These are phyloP conservation scores for Chaetomium cochliodes DNA, from an alignment of 495 filamentous ascomycete species.

Conservation along the genomic window DNA sequence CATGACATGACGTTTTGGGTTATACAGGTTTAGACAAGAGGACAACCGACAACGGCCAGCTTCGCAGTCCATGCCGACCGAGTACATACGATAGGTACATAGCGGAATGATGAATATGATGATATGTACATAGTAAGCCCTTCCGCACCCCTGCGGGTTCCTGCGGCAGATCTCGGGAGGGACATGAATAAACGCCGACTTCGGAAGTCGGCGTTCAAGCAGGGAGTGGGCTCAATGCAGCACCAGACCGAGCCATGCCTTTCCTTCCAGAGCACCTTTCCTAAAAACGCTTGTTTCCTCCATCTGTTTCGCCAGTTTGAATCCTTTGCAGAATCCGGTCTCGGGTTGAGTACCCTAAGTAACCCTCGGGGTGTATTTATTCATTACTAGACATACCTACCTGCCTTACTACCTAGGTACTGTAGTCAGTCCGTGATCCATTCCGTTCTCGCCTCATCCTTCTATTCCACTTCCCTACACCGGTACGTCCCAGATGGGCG, in stretches of 20 bases:
- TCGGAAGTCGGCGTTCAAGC: conserved; percentile 17
- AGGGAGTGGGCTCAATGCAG: conserved; percentile 8
- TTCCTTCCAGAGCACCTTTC: too few relatives aligned
- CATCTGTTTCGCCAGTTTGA: too few relatives aligned
- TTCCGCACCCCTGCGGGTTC: background rate
- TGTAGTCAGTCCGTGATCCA: too few relatives aligned
- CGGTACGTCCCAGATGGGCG: conserved; percentile 74
- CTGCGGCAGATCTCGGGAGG: conserved; percentile 15
- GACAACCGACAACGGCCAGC: conserved; percentile 8
- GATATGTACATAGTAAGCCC: background rate
- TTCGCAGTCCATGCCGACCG: background rate
- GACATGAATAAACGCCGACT: background rate
- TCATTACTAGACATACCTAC: too few relatives aligned
- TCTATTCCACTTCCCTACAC: too few relatives aligned
- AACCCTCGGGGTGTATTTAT: too few relatives aligned
- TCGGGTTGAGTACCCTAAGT: too few relatives aligned
- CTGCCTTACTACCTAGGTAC: too few relatives aligned
- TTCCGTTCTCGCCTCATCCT: too few relatives aligned
- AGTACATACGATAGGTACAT: conserved; percentile 17
- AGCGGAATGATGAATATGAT: conserved; percentile 18
- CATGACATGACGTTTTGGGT: conserved; percentile 11
- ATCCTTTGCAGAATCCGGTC: too few relatives aligned
- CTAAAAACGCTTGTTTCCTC: too few relatives aligned
- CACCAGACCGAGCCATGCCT: too few relatives aligned
- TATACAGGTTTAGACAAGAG: conserved; percentile 1